Evolutionary conservation across 2,329 filamentous ascomycete species (phyloP).

Genomic region (Cyanodermella asteris): DNA sequence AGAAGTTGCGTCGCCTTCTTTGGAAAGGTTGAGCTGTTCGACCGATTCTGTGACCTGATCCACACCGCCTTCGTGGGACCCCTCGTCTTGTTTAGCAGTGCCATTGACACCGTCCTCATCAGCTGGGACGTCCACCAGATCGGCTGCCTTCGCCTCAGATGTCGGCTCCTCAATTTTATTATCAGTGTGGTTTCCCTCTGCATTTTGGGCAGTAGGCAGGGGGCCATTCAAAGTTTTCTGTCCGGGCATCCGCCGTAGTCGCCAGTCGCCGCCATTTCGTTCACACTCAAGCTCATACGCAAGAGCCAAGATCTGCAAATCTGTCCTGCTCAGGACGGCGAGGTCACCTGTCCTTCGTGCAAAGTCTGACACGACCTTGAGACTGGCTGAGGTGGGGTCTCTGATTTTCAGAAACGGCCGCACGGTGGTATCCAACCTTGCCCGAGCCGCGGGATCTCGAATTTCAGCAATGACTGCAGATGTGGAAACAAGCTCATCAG

Average conservation of each 20-base stretch:
- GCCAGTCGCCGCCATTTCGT: constrained; percentile 72
- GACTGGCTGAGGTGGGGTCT: constrained; percentile 50
- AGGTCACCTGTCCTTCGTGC: constrained; percentile 76
- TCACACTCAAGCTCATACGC: constrained; percentile 92
- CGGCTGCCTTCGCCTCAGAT: too few relatives aligned
- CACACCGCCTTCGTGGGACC: too few relatives aligned
- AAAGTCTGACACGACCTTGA: constrained; percentile 65
- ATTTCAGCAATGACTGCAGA: constrained; percentile 77
- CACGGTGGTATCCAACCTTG: constrained; percentile 63
- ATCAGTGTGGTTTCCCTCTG: background rate
- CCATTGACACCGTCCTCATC: constrained; percentile 10
- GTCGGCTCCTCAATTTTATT: too few relatives aligned
- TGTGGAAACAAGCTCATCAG: constrained; percentile 60
- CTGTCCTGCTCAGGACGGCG: constrained; percentile 65
- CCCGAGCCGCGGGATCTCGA: constrained; percentile 57
- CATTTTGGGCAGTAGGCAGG: constrained; percentile 28
- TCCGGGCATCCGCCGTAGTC: constrained; percentile 53
- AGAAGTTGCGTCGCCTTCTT: too few relatives aligned
- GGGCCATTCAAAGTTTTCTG: constrained; percentile 59
- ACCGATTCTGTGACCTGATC: too few relatives aligned
- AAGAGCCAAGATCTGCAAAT: constrained; percentile 73
- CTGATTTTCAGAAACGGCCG: constrained; percentile 66
- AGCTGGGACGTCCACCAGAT: too few relatives aligned
- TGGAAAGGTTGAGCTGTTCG: too few relatives aligned
- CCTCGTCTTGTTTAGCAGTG: constrained; percentile 11